Evolutionary conservation across 768 basidiomycete genomes (phyloP), one percentile per base, ranked within the genome.

Genomic region (Pisolithus marmoratus): DNA sequence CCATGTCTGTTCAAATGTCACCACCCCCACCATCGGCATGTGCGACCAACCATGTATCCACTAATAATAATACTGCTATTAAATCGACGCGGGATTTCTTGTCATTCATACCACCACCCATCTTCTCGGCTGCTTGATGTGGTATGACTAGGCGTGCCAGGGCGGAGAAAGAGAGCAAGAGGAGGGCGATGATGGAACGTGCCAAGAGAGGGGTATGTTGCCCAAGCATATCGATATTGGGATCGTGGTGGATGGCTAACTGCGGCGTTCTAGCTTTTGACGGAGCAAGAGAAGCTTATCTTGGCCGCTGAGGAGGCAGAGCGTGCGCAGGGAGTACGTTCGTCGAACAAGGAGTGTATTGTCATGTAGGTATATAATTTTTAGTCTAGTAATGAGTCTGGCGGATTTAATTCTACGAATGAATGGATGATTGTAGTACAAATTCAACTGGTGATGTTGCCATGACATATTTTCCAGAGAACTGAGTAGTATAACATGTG

Each of bases 141-240:
- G 46, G 43, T 54, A 54, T 55, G 51, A 36, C 50, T 62, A 89
- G 87, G 58, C 85, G 87, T 20, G 86, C 87, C 38, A 83, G 74
- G 69, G 83, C 82, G 12, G 90, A 92, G 68, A 75, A 79, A 61
- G 83, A 83, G 62, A 90, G 87, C 58, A 74, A 75, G 62, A 65
- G 80, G 54, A 82, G 78, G 65, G 87, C 84, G 3, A 81, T 91
- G 81, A 72, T 79, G 63, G 83, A 78, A 52, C 79, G 89, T 38
- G 85, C 82, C 5, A 78, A 77, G 77, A 91, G 86, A 70, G 89
- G 89, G 57, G 82, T 89, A 68, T 60, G 82, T 74, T 15, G 22
- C 6, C 23, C 9, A 8, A 15, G 46, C 34, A 4, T 5, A 5
- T 34, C 34, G 34, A 14, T 34, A 14, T 27, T 37, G 6, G 22